Evolutionary conservation across 192 early-diverging fungal genomes (phyloP).

Genomic region (Geranomyces variabilis): DNA sequence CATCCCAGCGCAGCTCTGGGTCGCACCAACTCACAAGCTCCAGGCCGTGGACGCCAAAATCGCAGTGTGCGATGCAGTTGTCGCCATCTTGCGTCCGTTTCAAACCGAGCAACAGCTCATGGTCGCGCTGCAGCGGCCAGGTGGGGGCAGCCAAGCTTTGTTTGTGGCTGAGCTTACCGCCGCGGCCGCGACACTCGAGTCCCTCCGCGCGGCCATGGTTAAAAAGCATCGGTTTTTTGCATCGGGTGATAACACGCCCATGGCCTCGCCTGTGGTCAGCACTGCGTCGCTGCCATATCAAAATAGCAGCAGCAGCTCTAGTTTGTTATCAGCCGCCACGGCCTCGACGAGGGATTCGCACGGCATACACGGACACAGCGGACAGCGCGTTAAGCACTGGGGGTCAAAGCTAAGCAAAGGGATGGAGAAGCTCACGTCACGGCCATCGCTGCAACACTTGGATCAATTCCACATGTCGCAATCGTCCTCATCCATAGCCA

Average conservation of each 20-base stretch:
- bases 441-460: constrained; percentile 4
- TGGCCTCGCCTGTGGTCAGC: background rate
- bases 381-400: constrained; percentile 12
- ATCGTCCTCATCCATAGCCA: too few species aligned
- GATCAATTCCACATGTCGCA: constrained; percentile 1
- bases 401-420: constrained; percentile 3
- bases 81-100: background rate
- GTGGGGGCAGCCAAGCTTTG: background rate
- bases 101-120: background rate
- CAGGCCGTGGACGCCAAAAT: constrained; percentile 1
- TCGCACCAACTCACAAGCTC: constrained; percentile 2
- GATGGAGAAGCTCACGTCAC: constrained; percentile 9
- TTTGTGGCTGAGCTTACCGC: background rate
- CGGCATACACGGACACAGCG: background rate
- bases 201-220: background rate
- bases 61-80: constrained; percentile 3
- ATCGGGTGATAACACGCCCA: background rate
- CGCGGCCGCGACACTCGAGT: background rate
- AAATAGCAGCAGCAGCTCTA: background rate
- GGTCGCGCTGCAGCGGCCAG: background rate
- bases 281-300: background rate
- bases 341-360: too few species aligned
- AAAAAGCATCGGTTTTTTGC: constrained; percentile 2
- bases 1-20: background rate
- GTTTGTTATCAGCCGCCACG: too few species aligned